Base-by-base conservation (phyloP, 805 yeast genomes). In the Metschnikowia chrysomelidarum region DNA sequence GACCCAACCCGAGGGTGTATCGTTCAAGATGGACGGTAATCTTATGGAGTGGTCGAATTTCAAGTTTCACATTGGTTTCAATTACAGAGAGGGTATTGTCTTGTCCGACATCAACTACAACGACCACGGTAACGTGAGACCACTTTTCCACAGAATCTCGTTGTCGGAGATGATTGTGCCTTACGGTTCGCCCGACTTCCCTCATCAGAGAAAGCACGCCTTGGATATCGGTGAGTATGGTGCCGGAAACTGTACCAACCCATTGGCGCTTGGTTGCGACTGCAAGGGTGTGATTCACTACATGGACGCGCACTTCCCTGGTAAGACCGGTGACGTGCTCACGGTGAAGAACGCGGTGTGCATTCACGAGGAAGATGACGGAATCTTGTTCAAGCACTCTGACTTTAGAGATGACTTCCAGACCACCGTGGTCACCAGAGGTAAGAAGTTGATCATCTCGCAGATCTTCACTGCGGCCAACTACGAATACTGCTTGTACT, bases 161-260 rank as follows among this genome's bases (percentile, higher is more conserved):
- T 65, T 83, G 41, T 69, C 83, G 24, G 93, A 83, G 66, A 83
- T 84, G 91, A 80, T 84, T 63, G 93, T 84, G 41, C 93, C 93
- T 16, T 84, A 84, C 54, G 93, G 93, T 36, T 69, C 71, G 43
- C 93, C 93, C 40, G 82, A 76, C 47, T 78, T 72, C 64, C 89
- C 88, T 37, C 91, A 83, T 58, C 88, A 83, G 56, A 73, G 93
- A 65, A 84, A 84, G 62, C 93, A 84, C 53, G 93, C 93, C 27
- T 76, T 84, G 62, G 93, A 84, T 63, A 78, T 84, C 48, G 93
- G 93, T 59, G 93, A 84, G 60, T 83, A 83, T 57, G 93, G 93
- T 65, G 91, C 88, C 44, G 93, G 93, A 54, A 77, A 78, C 67
- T 78, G 84, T 80, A 80, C 93, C 35, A 84, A 84, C 63, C 85